Conservation (phyloP, 306 rosid genomes). For the apple (Malus domestica) region DNA sequence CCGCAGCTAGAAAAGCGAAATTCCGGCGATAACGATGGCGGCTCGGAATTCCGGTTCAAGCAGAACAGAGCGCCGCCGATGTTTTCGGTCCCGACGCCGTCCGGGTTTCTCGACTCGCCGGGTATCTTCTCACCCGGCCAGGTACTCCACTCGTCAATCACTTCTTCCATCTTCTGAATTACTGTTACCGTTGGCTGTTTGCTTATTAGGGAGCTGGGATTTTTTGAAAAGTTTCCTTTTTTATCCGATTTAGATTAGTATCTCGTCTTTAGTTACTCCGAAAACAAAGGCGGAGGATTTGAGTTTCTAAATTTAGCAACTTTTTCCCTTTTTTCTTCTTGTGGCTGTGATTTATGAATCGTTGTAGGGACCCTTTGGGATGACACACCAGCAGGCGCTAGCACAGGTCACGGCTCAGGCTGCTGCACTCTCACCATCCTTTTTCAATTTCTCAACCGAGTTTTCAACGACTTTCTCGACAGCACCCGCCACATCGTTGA, state of each 20-base stretch:
- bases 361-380: constrained; percentile 51
- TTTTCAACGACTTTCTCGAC: constrained; percentile 29
- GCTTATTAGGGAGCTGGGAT: background rate
- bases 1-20: constrained; percentile 11
- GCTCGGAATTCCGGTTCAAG: constrained; percentile 20
- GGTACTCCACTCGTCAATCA: constrained; percentile 23
- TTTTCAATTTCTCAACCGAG: constrained; percentile 33
- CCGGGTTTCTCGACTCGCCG: constrained; percentile 34
- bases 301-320: background rate
- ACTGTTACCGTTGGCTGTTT: background rate
- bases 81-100: constrained; percentile 23
- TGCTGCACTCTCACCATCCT: constrained; percentile 30
- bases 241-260: background rate
- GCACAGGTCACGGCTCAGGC: constrained; percentile 64
- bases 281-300: background rate
- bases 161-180: background rate
- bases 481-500: constrained; percentile 17
- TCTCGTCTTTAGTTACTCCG: background rate
- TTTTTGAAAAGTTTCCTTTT: background rate
- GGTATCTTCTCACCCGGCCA: constrained; percentile 48
- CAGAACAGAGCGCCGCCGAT: constrained; percentile 21
- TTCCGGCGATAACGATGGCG: constrained; percentile 11
- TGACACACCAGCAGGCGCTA: constrained; percentile 63
- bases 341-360: constrained; percentile 9
- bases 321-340: background rate